Evolutionary conservation across 257 asterid species (phyloP), one percentile per base, ranked within the genome.

Genomic region (Primulina huaijiensis): DNA sequence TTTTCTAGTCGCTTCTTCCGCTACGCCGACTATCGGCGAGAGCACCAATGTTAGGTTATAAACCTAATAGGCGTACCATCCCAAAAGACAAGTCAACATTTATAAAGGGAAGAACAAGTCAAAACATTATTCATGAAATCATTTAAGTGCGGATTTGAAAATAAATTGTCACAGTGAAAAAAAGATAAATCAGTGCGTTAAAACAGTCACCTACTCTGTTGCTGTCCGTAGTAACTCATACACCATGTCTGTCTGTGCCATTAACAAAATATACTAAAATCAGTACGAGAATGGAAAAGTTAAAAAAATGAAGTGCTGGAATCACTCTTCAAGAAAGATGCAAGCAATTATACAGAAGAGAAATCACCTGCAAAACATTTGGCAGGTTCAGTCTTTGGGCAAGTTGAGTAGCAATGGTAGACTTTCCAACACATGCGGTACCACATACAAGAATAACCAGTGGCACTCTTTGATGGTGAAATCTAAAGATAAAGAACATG

Each of bases 361-460:
- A 73, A 58, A 14, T 73, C 64, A 86, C 98, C 92, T 94, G 97
- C 81, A 94, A 83, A 57, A 94, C 99, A 83, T 94, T 94, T 60
- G 99, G 98, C 79, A 94, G 82, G 82, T 94, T 94, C 40, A 94
- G 85, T 80, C 99, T 88, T 71, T 94, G 99, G n/a, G 99, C 99
- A 71, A 94, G 92, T 74, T 91, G 99, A 69, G 99, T 89, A 60
- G 98, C 97, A 76, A 92, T 92, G 21, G 99, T 94, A 74, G 99
- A 94, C 81, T 94, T 91, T 71, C 98, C 98, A 78, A 89, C 97
- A 67, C 96, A 89, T 75, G 99, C 98, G 83, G 99, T 89, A 72
- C 99, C 99, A 79, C 99, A 94, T 21, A 94, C 98, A 70, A 94
- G 99, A 85, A 94, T 94, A 81, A 94, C 98, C 76, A 94, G 77